Conservation (phyloP, 2,329 filamentous ascomycete species). For the Periconia digitata region DNA sequence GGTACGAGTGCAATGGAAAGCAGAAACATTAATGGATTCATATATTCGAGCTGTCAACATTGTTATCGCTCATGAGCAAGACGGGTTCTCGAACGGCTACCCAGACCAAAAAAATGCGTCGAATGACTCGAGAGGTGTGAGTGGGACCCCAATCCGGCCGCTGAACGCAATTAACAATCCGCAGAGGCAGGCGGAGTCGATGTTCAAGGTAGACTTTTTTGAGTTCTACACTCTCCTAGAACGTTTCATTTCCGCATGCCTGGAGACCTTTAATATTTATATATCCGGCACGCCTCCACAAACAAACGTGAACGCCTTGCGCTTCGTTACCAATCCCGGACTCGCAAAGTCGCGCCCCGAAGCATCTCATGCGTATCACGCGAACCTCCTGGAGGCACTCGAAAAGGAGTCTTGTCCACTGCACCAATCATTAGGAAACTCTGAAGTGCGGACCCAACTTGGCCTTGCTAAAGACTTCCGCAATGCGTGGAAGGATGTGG, state of each 20-base stretch:
- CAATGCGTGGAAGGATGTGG: slow-evolving; percentile 72
- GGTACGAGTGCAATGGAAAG: slow-evolving; percentile 38
- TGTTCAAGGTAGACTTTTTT: slow-evolving; percentile 78
- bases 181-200: slow-evolving; percentile 45
- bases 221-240: slow-evolving; percentile 76
- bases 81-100: slow-evolving; percentile 9
- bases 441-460: slow-evolving; percentile 60
- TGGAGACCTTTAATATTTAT: slow-evolving; percentile 63
- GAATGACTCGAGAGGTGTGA: slow-evolving; percentile 22
- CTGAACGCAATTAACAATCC: slow-evolving; percentile 6
- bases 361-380: slow-evolving; percentile 62
- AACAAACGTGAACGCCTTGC: slow-evolving; percentile 34
- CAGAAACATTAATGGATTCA: slow-evolving; percentile 33
- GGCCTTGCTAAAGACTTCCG: slow-evolving; percentile 68
- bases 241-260: slow-evolving; percentile 67
- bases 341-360: slow-evolving; percentile 21
- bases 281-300: slow-evolving; percentile 40
- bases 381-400: slow-evolving; percentile 67
- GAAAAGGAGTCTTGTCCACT: slow-evolving; percentile 61
- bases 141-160: neutral
- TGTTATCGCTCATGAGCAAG: slow-evolving; percentile 15
- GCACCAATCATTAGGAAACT: slow-evolving; percentile 56
- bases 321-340: slow-evolving; percentile 33
- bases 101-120: slow-evolving; percentile 14
- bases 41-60: slow-evolving; percentile 33